These are phyloP conservation scores for Chaetothyriales sp. DNA, from an alignment of 2,329 filamentous ascomycete species.

Conservation along the genomic window DNA sequence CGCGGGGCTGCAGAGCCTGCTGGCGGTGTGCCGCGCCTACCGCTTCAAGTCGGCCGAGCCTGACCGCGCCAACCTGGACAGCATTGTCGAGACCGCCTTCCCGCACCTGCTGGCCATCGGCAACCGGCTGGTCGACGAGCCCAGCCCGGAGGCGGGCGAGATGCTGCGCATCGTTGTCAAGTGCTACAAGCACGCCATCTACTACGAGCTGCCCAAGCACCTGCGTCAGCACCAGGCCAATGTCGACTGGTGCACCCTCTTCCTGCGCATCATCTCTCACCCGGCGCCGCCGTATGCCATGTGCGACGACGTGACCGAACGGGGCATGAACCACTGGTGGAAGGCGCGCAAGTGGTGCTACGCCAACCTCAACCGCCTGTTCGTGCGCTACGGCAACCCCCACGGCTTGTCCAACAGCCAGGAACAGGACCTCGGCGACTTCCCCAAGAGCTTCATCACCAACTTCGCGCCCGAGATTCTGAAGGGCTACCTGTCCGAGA, in stretches of 20 bases:
- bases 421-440: slow-evolving; percentile 61
- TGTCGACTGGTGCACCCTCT: slow-evolving; percentile 91
- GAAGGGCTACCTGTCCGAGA: slow-evolving; percentile 83
- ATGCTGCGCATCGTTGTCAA: slow-evolving; percentile 94
- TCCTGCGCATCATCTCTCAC: slow-evolving; percentile 81
- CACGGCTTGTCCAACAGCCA: slow-evolving; percentile 59
- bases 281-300: slow-evolving; percentile 65
- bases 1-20: slow-evolving; percentile 81
- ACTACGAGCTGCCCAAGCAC: slow-evolving; percentile 72
- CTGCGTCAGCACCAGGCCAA: slow-evolving; percentile 70
- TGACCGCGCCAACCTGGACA: slow-evolving; percentile 74
- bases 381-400: slow-evolving; percentile 87
- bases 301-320: slow-evolving; percentile 65
- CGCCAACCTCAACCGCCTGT: slow-evolving; percentile 90
- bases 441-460: slow-evolving; percentile 78
- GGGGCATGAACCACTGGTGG: slow-evolving; percentile 96
- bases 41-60: slow-evolving; percentile 76
- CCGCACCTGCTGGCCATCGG: slow-evolving; percentile 77
- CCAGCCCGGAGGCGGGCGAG: slow-evolving; percentile 85
- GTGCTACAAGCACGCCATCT: slow-evolving; percentile 95
- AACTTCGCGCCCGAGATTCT: slow-evolving; percentile 93
- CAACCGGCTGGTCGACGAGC: slow-evolving; percentile 76
- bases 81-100: slow-evolving; percentile 84
- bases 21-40: slow-evolving; percentile 91
- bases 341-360: slow-evolving; percentile 99